phyloP scores from a whole-genome alignment of 257 asterid genomes.

The Capsicum baccatum region DNA sequence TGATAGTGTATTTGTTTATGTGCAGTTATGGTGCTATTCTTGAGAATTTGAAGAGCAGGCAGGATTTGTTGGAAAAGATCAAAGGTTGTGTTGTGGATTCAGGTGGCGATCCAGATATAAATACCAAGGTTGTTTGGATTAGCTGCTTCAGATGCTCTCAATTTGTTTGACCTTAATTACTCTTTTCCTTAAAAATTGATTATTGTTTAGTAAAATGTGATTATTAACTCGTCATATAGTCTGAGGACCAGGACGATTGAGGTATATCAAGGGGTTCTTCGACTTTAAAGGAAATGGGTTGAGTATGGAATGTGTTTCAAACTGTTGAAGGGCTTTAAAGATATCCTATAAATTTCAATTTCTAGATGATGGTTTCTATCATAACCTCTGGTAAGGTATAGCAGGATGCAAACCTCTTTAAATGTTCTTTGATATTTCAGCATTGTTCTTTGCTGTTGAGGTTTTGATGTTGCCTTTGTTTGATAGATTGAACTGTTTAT shows the following conservation, averaged over 20 bases:
- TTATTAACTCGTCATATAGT: neutral
- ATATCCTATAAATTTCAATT: neutral
- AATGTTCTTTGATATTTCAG: slow-evolving; percentile 19
- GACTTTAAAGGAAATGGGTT: neutral
- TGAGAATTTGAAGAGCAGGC: slow-evolving; percentile 55
- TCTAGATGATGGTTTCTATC: neutral
- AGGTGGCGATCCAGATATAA: slow-evolving; percentile 84
- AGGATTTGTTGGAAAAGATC: slow-evolving; percentile 65
- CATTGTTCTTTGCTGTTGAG: neutral
- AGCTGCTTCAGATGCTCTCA: neutral
- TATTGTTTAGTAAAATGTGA: neutral
- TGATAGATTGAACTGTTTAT: neutral
- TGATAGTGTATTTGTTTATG: neutral
- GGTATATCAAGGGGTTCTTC: neutral
- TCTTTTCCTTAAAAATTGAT: neutral
- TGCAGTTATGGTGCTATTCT: slow-evolving; percentile 87
- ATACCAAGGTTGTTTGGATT: slow-evolving; percentile 69
- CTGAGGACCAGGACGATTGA: neutral
- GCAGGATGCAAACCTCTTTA: neutral
- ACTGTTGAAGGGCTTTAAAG: neutral
- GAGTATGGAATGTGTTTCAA: slow-evolving; percentile 13
- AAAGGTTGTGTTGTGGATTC: slow-evolving; percentile 90
- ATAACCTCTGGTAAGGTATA: neutral
- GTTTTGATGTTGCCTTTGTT: neutral
- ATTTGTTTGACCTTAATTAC: neutral